These are phyloP conservation scores for Platanus orientalis DNA, from an alignment of 164 flowering plant species.

Conservation along the genomic window DNA sequence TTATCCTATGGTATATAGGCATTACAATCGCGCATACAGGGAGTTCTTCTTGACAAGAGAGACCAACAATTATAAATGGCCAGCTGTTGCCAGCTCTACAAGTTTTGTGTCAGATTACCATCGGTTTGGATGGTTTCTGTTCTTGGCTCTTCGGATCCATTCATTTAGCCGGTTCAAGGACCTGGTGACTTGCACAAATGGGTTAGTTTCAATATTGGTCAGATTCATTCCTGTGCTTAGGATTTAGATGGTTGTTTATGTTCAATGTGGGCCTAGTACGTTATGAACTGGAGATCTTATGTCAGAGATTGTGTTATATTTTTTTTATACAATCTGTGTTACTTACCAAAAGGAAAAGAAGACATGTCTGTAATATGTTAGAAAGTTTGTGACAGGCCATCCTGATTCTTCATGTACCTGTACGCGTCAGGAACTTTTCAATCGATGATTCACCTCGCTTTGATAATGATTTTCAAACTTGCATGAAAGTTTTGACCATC, in stretches of 20 bases:
- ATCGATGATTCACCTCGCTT: slow-evolving; percentile 46
- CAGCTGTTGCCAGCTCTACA: slow-evolving; percentile 23
- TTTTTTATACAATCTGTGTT: background rate
- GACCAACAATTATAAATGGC: slow-evolving; percentile 28
- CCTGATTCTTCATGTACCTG: slow-evolving; percentile 82
- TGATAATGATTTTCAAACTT: slow-evolving; percentile 41
- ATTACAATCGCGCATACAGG: slow-evolving; percentile 59
- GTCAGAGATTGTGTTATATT: background rate
- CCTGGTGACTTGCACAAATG: slow-evolving; percentile 88
- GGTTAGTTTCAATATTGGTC: slow-evolving; percentile 84
- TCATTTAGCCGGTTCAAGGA: slow-evolving; percentile 85
- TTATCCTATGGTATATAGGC: slow-evolving; percentile 37
- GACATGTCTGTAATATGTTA: slow-evolving; percentile 6
- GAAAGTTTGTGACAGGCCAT: slow-evolving; percentile 56
- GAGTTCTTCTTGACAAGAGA: slow-evolving; percentile 59
- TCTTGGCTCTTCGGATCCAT: slow-evolving; percentile 85
- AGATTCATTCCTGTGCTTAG: slow-evolving; percentile 16
- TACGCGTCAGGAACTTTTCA: slow-evolving; percentile 61
- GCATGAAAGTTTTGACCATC: slow-evolving; percentile 1
- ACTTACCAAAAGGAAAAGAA: background rate
- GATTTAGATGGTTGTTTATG: too few species aligned
- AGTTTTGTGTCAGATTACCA: slow-evolving; percentile 47
- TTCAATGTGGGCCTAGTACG: too few species aligned
- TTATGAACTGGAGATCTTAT: background rate
- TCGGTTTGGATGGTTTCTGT: slow-evolving; percentile 96